Base-by-base conservation (phyloP, 2,329 filamentous ascomycete species). In the Fusarium hostae region DNA sequence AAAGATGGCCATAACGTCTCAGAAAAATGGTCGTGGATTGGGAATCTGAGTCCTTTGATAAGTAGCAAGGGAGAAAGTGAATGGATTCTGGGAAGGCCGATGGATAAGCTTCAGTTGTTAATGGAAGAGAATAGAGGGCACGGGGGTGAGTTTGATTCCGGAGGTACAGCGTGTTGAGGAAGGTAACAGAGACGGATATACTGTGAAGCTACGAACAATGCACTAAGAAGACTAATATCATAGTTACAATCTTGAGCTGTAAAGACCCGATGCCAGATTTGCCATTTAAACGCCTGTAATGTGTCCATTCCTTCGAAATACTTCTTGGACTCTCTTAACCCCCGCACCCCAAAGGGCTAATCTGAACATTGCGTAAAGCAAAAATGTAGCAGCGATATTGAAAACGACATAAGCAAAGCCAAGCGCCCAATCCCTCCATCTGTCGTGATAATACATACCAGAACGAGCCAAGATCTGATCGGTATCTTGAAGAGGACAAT, bases 381-480 rank as follows among this genome's bases (percentile, higher is more conserved):
- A 12, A 41, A 59, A 59, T 5, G 56, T 24, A 30, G 56, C 45
- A 34, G 12, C 13, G 18, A 59, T 41, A n/a, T 59, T 59, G 22
- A 59, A 59, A 18, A 22, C 4, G 9, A 59, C 32, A 28, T 52
- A 59, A 28, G 35, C 56, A 35, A 59, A 59, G 7, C 56, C 35
- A n/a, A 52, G n/a, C 5, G 26, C 56, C 56, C 56, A 59, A 20
- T 59, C 56, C 22, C 18, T 30, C 56, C 56, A 59, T 59, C 56
- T 52, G 22, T 59, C 45, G 2, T 35, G 16, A 34, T 59, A 59
- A 34, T 59, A 52, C 56, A 59, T 59, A 7, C 22, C 45, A 9
- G 56, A 59, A 22, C 45, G 45, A 34, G 45, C 56, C 45, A 59
- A 18, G 28, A 59, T 34, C 22, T 59, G 56, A 41, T 59, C 56